Conservation (phyloP, 2,329 filamentous ascomycete species). For the Diaporthe caulivora region DNA sequence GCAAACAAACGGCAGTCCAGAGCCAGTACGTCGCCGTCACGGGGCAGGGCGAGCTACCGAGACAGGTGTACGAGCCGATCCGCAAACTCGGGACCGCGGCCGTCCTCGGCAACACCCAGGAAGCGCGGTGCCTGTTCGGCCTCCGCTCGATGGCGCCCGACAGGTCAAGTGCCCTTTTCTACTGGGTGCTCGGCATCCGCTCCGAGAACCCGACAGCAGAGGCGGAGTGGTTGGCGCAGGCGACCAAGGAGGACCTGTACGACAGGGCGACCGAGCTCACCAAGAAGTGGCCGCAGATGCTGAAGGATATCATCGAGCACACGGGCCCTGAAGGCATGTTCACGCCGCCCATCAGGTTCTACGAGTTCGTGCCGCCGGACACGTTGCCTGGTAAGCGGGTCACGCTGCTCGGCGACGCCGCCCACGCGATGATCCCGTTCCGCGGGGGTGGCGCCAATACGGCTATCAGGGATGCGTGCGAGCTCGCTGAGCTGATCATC, state of each 20-base stretch:
- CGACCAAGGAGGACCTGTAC: not conserved
- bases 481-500: not conserved
- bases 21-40: not conserved
- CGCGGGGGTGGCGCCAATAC: conserved; percentile 2
- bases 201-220: not conserved
- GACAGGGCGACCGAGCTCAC: not conserved
- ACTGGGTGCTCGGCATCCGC: not conserved
- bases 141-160: not conserved
- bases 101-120: not conserved
- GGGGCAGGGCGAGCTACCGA: not conserved
- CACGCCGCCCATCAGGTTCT: not conserved
- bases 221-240: not conserved
- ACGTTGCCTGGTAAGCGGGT: not conserved
- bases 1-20: not conserved
- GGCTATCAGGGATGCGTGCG: not conserved
- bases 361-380: not conserved
- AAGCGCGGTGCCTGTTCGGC: not conserved
- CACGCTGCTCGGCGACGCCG: not conserved
- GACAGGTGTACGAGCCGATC: not conserved
- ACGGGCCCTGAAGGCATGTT: not conserved
- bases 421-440: not conserved
- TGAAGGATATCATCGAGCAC: not conserved
- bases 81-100: not conserved
- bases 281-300: not conserved
- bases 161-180: not conserved